Percentiles rank a stretch among this genome's conserved stretches.
These are phyloP conservation scores for Phellinidium pouzarii DNA, from an alignment of 1,284 basidiomycete species.

Conservation along the genomic window DNA sequence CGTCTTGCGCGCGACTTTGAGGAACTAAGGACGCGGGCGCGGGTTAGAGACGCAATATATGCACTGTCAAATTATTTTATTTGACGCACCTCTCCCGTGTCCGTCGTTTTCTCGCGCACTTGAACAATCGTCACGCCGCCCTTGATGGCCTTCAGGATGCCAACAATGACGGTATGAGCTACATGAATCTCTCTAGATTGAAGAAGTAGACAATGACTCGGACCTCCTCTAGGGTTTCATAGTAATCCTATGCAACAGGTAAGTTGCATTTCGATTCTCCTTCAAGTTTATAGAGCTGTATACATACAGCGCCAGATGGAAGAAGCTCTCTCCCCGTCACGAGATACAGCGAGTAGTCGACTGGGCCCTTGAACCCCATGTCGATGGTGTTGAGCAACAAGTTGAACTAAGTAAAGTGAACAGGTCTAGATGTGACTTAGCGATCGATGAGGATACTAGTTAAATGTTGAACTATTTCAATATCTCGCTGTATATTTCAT, in stretches of 20 bases:
- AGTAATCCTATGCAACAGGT: constrained; percentile 51
- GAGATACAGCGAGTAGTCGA: constrained; percentile 77
- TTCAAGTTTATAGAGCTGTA: neutral
- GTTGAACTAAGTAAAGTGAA: too few species aligned
- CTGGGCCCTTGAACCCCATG: neutral
- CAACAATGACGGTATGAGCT: neutral
- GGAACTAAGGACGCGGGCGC: constrained; percentile 58
- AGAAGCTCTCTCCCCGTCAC: constrained; percentile 81
- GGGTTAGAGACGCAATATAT: constrained; percentile 13
- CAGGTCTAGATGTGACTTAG: too few species aligned
- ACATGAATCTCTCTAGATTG: neutral
- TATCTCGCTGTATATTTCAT: neutral
- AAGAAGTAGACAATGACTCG: constrained; percentile 10
- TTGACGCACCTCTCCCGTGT: constrained; percentile 64
- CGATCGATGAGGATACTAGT: too few species aligned
- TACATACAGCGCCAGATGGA: constrained; percentile 66
- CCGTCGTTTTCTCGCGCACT: constrained; percentile 77
- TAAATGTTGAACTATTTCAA: neutral
- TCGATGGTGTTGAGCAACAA: neutral
- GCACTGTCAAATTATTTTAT: neutral
- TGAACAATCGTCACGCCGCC: constrained; percentile 91
- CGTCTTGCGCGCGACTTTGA: constrained; percentile 65
- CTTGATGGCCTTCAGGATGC: constrained; percentile 54
- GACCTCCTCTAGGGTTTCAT: constrained; percentile 77
- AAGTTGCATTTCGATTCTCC: neutral